These are phyloP conservation scores for Grosmannia penicillata DNA, from an alignment of 2,329 filamentous ascomycete genomes.

Conservation along the genomic window DNA sequence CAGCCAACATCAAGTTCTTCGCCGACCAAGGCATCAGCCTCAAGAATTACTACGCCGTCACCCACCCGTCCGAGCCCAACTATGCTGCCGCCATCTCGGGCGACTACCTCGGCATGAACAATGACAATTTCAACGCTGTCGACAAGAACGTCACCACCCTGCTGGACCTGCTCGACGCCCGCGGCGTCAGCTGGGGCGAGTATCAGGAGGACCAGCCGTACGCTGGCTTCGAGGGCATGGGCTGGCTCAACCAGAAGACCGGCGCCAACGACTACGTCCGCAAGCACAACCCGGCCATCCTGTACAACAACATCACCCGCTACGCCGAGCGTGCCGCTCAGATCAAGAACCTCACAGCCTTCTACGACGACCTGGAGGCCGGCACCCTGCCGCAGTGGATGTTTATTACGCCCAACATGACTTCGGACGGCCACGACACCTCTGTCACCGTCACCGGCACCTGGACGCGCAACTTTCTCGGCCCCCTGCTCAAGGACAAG, in stretches of 20 bases:
- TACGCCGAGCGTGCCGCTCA: conserved; percentile 44
- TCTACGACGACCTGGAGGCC: conserved; percentile 50
- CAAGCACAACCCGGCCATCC: conserved; percentile 59
- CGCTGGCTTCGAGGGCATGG: conserved; percentile 52
- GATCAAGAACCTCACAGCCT: conserved; percentile 61
- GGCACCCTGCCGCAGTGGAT: conserved; percentile 56
- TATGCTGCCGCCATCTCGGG: conserved; percentile 55
- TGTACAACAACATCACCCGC: conserved; percentile 50
- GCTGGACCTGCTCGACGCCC: conserved; percentile 52
- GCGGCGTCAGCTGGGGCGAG: conserved; percentile 50
- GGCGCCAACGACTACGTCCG: conserved; percentile 64
- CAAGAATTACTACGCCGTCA: conserved; percentile 44
- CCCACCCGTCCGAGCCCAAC: conserved; percentile 64
- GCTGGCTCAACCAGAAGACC: conserved; percentile 49
- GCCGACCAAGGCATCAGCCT: conserved; percentile 48
- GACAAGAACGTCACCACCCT: conserved; percentile 49
- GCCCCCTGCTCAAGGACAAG: conserved; percentile 51
- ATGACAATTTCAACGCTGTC: conserved; percentile 48
- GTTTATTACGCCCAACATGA: conserved; percentile 64
- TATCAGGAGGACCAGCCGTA: conserved; percentile 72
- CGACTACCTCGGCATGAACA: conserved; percentile 59
- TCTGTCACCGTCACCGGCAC: conserved; percentile 51
- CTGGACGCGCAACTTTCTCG: conserved; percentile 55
- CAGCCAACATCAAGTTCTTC: conserved; percentile 38
- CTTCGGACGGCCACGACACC: conserved; percentile 61